Evolutionary conservation across 2,329 filamentous ascomycete genomes (phyloP), one percentile per base, ranked within the genome.

Genomic region (Cercospora nicotianae): DNA sequence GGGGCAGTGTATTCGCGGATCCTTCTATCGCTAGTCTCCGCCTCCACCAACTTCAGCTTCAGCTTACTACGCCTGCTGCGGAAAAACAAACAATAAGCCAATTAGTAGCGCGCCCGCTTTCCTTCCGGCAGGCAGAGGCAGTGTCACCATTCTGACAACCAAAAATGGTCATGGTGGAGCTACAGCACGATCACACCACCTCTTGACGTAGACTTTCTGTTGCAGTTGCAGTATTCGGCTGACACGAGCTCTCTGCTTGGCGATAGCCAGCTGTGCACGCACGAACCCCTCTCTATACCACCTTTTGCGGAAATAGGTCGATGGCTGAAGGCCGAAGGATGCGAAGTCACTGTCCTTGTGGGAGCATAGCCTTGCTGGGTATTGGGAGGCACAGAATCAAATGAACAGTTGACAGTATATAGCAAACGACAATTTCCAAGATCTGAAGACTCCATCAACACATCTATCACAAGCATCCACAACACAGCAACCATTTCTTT

Each of bases 221-320:
- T 26, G 48, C 48, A 55, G 20, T 53, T 7, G 55, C 16, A 58
- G 55, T 59, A 31, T 59, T 36, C 55, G 31, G 55, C 55, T 59
- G 28, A 59, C 55, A 59, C 55, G 55, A 59, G 18, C 55, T 59
- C 23, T 59, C 30, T 18, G 18, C 55, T 59, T 59, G 55, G 55
- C 55, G 30, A 59, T 20, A 30, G 28, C 31, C 8, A 59, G 55
- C 55, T 33, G 55, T 13, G 55, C 30, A 16, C 31, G 18, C 55
- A 36, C 55, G 55, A 36, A 5, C 55, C 55, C n/a, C 31, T 59
- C 55, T 58, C 31, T 55, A 28, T 28, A 30, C 55, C n/a, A 33
- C 31, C 55, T 36, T 33, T 59, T 31, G 28, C 55, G 55, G 5
- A 36, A 31, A 59, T 18, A 59, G 31, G 55, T 18, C 10, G 31